A percentile compares a stretch with the other conserved stretches of the same genome.
These are phyloP conservation scores for Smallanthus sonchifolius DNA, from an alignment of 129 eudicot species.

Conservation along the genomic window DNA sequence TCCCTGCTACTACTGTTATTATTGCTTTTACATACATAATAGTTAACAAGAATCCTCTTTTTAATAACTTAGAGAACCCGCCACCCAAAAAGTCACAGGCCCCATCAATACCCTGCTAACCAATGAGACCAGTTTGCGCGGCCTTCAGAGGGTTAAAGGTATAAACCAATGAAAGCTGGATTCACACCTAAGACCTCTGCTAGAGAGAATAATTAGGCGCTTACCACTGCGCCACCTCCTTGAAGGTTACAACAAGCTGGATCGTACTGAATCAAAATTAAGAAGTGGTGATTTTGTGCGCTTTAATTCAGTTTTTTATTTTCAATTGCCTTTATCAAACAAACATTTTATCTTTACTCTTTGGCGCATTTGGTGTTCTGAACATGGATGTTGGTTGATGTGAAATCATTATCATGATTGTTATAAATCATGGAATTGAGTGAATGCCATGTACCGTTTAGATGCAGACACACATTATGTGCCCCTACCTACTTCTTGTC, in stretches of 20 bases:
- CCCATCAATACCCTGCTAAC: neutral
- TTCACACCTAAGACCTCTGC: neutral
- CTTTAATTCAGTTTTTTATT: neutral
- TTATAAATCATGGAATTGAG: slow-evolving; percentile 14
- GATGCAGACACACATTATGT: slow-evolving; percentile 24
- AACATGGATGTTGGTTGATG: slow-evolving; percentile 17
- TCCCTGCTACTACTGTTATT: neutral
- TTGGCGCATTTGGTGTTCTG: neutral
- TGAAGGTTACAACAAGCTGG: neutral
- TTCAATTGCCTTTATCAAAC: neutral
- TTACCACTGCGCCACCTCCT: neutral
- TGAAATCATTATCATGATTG: neutral
- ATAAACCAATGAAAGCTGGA: neutral
- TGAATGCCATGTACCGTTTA: slow-evolving; percentile 12
- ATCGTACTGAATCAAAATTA: neutral
- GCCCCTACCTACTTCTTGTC: slow-evolving; percentile 27
- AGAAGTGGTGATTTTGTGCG: neutral
- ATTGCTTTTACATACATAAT: neutral
- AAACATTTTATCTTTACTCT: slow-evolving; percentile 9
- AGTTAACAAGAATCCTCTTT: neutral
- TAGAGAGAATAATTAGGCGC: neutral
- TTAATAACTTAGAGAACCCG: neutral
- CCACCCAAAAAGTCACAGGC: neutral
- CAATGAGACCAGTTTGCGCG: neutral
- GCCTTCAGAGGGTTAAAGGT: neutral